A percentile compares a stretch with the other conserved stretches of the same genome.
phyloP scores from a whole-genome alignment of 257 asterid species.

The Solanum peruvianum region DNA sequence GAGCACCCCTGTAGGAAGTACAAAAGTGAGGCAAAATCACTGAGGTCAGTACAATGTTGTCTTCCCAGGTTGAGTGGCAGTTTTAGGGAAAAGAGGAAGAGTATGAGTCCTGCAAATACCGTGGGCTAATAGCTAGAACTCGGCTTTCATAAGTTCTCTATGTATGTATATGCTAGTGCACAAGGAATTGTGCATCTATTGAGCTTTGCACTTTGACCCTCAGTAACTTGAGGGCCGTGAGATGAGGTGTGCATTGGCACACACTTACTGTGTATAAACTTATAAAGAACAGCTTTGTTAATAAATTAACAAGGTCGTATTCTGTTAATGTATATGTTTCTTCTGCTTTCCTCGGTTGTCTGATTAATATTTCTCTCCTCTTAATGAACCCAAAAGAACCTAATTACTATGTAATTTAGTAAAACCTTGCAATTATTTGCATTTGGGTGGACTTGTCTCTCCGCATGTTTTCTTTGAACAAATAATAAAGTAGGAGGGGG shows the following conservation, averaged over 20 bases:
- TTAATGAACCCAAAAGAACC: neutral
- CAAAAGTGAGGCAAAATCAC: slow-evolving; percentile 3
- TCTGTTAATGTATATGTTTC: neutral
- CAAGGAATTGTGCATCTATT: neutral
- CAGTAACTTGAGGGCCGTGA: neutral
- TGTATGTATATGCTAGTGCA: slow-evolving; percentile 10
- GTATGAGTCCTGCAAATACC: slow-evolving; percentile 12
- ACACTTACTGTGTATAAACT: neutral
- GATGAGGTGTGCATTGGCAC: neutral
- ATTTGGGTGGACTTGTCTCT: neutral
- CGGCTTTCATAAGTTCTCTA: neutral
- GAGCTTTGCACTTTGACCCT: neutral
- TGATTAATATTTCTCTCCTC: neutral
- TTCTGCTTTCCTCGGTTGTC: neutral
- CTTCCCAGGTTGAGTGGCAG: slow-evolving; percentile 49
- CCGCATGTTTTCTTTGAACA: neutral
- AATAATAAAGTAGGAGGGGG: neutral
- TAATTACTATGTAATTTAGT: neutral
- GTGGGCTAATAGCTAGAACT: neutral
- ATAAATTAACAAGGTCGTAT: neutral
- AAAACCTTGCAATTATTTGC: neutral
- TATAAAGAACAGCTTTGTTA: neutral
- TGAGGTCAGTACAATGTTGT: slow-evolving; percentile 43
- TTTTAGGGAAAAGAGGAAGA: slow-evolving; percentile 38
- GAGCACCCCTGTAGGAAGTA: slow-evolving; percentile 15